A percentile compares a stretch with the other conserved stretches of the same genome.
Evolutionary conservation across 2,329 filamentous ascomycete genomes (phyloP).

Genomic region (Coleophoma eucalyptorum): DNA sequence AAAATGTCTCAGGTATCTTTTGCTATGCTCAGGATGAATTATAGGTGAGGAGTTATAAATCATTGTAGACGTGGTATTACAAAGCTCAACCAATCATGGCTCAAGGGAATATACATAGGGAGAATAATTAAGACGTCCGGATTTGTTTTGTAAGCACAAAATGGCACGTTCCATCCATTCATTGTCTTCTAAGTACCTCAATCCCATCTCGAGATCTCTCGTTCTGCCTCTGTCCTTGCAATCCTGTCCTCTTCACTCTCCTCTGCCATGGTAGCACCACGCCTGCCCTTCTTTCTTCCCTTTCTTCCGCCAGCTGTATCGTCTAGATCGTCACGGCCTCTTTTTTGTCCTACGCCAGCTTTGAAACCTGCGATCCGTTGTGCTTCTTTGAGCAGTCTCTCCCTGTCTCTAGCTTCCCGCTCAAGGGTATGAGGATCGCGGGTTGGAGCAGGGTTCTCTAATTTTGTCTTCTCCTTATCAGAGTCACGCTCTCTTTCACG

Average conservation of each 20-base stretch:
- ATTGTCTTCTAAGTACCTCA: background rate
- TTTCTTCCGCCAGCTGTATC: conserved; percentile 38
- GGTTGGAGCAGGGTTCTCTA: conserved; percentile 4
- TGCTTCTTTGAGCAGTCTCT: conserved; percentile 64
- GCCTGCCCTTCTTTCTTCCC: conserved; percentile 40
- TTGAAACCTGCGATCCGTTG: conserved; percentile 57
- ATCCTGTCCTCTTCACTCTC: conserved; percentile 28
- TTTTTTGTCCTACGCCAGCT: conserved; percentile 39
- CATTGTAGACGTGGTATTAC: no score
- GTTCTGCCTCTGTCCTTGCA: conserved; percentile 51
- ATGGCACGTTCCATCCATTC: no score
- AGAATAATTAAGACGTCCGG: no score
- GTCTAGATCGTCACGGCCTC: conserved; percentile 43
- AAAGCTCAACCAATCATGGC: no score
- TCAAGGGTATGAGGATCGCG: conserved; percentile 55
- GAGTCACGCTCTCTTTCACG: conserved; percentile 37
- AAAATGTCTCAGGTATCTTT: no score
- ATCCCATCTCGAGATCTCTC: conserved; percentile 42
- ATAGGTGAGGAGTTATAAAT: no score
- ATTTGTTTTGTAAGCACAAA: no score
- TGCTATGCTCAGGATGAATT: no score
- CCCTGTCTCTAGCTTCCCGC: conserved; percentile 62
- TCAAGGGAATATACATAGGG: no score
- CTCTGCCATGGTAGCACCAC: conserved; percentile 12
- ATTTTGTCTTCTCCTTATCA: conserved; percentile 27